phyloP scores from a whole-genome alignment of 768 basidiomycete species.

The Dioszegia aurantiaca region DNA sequence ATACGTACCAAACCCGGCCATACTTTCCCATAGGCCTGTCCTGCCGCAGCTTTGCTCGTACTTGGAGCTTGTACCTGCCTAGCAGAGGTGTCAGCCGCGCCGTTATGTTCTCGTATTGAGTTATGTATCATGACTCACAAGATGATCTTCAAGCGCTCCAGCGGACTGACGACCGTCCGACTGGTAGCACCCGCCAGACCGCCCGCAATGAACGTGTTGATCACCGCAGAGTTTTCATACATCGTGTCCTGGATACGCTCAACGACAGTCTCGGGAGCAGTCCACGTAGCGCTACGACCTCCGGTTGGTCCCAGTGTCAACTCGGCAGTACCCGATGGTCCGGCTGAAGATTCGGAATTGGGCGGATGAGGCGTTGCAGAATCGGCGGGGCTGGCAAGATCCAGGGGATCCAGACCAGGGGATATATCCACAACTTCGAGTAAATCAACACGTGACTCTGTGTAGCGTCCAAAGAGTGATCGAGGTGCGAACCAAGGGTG shows the following conservation, averaged over 20 bases:
- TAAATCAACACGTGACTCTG: not conserved
- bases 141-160: constrained; percentile 94
- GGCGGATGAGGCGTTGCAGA: not conserved
- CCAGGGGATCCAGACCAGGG: not conserved
- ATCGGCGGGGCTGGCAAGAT: not conserved
- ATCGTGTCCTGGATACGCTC: constrained; percentile 31
- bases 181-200: constrained; percentile 60
- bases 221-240: constrained; percentile 42
- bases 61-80: constrained; percentile 83
- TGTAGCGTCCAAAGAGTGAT: not conserved
- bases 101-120: not conserved
- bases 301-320: not conserved
- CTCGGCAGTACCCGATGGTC: too few relatives aligned
- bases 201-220: constrained; percentile 51
- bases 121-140: constrained; percentile 60
- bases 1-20: constrained; percentile 60
- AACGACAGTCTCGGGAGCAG: not conserved
- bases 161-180: constrained; percentile 84
- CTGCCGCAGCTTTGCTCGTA: constrained; percentile 21
- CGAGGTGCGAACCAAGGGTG: not conserved
- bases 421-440: not conserved
- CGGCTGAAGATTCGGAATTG: not conserved
- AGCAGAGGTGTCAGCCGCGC: constrained; percentile 3
- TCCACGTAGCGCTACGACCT: not conserved
- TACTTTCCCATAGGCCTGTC: constrained; percentile 40